Evolutionary conservation across 2,329 filamentous ascomycete genomes (phyloP).

Genomic region (Penicillium sp.): DNA sequence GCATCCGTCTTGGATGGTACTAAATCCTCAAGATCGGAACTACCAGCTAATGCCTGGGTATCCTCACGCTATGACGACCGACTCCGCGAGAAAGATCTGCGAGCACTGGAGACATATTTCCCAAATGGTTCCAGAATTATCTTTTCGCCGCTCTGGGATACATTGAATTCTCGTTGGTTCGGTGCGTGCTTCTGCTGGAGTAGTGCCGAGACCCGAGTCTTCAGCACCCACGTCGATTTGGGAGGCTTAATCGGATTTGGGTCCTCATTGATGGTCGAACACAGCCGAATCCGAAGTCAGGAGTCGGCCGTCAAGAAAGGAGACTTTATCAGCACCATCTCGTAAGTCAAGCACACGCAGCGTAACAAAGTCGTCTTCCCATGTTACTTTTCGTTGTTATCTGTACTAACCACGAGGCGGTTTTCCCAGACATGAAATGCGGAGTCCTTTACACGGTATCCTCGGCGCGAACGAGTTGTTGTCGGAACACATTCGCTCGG

Average conservation of each 20-base stretch:
- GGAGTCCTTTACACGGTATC: constrained; percentile 37
- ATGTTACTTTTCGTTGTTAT: too few species aligned
- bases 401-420: neutral
- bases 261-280: constrained; percentile 36
- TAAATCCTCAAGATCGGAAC: neutral
- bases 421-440: constrained; percentile 29
- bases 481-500: constrained; percentile 28
- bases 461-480: constrained; percentile 36
- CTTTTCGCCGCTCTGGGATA: constrained; percentile 47
- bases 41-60: neutral
- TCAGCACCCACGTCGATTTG: constrained; percentile 30
- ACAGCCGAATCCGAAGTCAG: constrained; percentile 32
- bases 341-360: constrained; percentile 15
- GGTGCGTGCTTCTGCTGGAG: constrained; percentile 41
- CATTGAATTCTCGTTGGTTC: constrained; percentile 42
- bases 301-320: constrained; percentile 36
- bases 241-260: constrained; percentile 23
- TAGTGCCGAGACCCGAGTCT: constrained; percentile 23
- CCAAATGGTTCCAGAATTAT: constrained; percentile 42
- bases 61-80: neutral
- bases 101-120: constrained; percentile 32
- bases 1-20: neutral
- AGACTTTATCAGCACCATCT: constrained; percentile 38
- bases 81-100: neutral
- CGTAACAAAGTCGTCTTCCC: too few species aligned